Evolutionary conservation across 192 early-diverging fungal species (phyloP), one percentile per base, ranked within the genome.

Genomic region (Coemansia sp.): DNA sequence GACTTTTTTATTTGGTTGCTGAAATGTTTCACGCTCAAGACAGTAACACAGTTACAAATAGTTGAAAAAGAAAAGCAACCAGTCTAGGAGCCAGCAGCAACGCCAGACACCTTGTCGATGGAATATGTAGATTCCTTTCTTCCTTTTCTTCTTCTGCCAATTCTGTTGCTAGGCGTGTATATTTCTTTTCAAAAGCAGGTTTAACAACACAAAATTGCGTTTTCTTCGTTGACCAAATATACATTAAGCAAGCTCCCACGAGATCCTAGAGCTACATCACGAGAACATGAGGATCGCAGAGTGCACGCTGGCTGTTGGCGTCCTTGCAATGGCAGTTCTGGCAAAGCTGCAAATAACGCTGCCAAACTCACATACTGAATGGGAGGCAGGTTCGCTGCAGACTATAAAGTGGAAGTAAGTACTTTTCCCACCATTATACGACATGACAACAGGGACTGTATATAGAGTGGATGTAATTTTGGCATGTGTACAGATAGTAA

Each of bases 391-490:
- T 18, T 65, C 47, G 26, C 47, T 68, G n/a, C 73, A 76, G 54
- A 16, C 68, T 2, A 70, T 82, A 61, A 76, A 64, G 39, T 82
- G 79, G 79, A 82, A 76, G 79, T 76, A 75, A 66, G 78, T 80
- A 16, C 46, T 47, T 11, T 47, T 47, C 1, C n/a, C 12, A n/a
- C 6, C 11, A 32, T 32, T 32, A 32, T 4, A 32, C 32, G 4
- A 32, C 32, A 32, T 41, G 40, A 43, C 9, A 43, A 2, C 41
- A 40, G n/a, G 49, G 1, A 48, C 11, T n/a, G 58, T 32, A 6
- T 60, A 6, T 60, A 3, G 21, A 60, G 13, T 32, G 1, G 32
- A 32, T 32, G 2, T 32, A 32, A 32, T 32, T 4, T 32, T 4
- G 32, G 32, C 32, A 32, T 32, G 32, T 32, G 4, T 32, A 32